Base-by-base conservation (phyloP, 2,329 filamentous ascomycete species). In the Karstenula rhodostoma region DNA sequence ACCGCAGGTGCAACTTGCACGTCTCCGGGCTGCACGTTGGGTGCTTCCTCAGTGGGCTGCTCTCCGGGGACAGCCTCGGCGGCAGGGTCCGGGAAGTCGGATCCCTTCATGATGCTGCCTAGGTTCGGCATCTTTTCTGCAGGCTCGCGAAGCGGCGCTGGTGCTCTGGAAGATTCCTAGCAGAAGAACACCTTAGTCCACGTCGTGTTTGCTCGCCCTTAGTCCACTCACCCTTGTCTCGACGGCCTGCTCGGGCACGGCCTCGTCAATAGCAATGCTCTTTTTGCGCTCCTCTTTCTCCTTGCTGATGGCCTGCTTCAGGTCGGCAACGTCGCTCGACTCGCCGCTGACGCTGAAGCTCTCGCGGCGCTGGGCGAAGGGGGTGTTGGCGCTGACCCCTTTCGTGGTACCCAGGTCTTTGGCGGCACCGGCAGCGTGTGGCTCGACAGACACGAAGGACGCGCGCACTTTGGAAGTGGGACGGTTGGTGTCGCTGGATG, bases 391-490 rank as follows among this genome's bases (percentile, higher is more conserved):
- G 17, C 69, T 66, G 32, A 71, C 62, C 57, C 68, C 71, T 56
- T 74, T 71, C 54, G 63, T 66, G 50, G 67, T 59, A 55, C 70
- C 73, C 8, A 69, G 57, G 43, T 74, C 70, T 53, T 67, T 64
- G 37, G 61, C 48, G 43, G 57, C 43, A 53, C 60, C 60, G 52
- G 61, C 64, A 58, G 44, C 44, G 48, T 29, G 23, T 8, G 70
- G 72, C 60, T 79, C 80, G 63, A 83, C 81, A 15, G 81, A 73
- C 17, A 83, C 79, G 71, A 84, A 84, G 63, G 80, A 83, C 56
- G 82, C 79, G 65, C 81, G 76, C 55, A 83, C 73, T 67, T 78
- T 83, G 67, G 80, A 80, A 32, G 74, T 75, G 3, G 79, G 78
- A 56, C 75, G 76, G 65, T 67, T 73, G 58, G 61, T 61, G 61